Evolutionary conservation across 1,284 basidiomycete genomes (phyloP).

Genomic region (Boletellus deceptivus): DNA sequence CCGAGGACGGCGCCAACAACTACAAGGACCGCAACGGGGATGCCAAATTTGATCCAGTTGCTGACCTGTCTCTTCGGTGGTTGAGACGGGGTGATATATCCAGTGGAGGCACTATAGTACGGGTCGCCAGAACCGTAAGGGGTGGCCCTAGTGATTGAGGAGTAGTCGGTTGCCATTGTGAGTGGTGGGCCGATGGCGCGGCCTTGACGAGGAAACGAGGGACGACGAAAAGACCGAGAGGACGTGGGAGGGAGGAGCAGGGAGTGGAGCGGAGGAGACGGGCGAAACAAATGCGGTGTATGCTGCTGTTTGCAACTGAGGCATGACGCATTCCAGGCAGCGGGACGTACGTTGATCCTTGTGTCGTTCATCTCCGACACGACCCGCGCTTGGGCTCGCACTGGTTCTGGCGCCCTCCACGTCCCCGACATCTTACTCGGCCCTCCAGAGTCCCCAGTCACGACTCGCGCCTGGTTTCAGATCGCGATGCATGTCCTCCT

Average conservation of each 20-base stretch:
- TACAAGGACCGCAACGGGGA: slow-evolving; percentile 54
- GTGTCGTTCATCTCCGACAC: too few relatives aligned
- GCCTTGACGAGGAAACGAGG: slow-evolving; percentile 25
- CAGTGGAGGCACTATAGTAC: slow-evolving; percentile 65
- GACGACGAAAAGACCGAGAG: slow-evolving; percentile 19
- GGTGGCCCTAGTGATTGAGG: slow-evolving; percentile 40
- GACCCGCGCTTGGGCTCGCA: too few relatives aligned
- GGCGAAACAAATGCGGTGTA: not conserved
- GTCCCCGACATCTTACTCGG: too few relatives aligned
- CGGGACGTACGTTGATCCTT: too few relatives aligned
- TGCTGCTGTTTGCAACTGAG: not conserved
- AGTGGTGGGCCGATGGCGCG: slow-evolving; percentile 10
- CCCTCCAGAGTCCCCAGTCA: too few relatives aligned
- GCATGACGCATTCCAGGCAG: too few relatives aligned
- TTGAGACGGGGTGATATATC: slow-evolving; percentile 52
- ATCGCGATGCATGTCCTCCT: slow-evolving; percentile 30
- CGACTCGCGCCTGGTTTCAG: slow-evolving; percentile 16
- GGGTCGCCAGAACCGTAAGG: slow-evolving; percentile 60
- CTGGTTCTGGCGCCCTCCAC: too few relatives aligned
- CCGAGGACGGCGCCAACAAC: slow-evolving; percentile 67
- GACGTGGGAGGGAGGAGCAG: not conserved
- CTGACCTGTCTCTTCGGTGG: slow-evolving; percentile 40
- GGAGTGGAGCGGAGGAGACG: not conserved
- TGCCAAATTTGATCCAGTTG: slow-evolving; percentile 54
- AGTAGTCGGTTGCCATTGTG: slow-evolving; percentile 43